Base-by-base conservation (phyloP, 1,284 basidiomycete genomes). In the Mycena sp. region DNA sequence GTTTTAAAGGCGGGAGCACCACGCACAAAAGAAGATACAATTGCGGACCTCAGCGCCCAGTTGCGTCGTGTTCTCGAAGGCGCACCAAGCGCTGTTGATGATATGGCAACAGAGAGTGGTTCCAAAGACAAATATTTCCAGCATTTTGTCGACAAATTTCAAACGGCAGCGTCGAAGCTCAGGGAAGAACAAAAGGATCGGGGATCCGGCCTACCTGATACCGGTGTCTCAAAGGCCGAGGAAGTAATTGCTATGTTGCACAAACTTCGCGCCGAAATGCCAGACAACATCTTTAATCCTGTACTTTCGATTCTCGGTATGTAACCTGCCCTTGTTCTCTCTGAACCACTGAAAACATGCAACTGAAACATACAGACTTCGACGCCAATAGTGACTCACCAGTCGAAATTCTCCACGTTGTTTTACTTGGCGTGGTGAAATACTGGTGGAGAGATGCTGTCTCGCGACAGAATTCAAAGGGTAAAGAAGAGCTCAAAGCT, bases 351-450 rank as follows among this genome's bases (percentile, higher is more conserved):
- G 9, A n/a, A n/a, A n/a, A n/a, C n/a, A 35, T 9, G 38, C 32
- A 30, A 14, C n/a, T n/a, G n/a, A 17, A 32, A 12, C 12, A 9
- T n/a, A 37, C 25, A 61, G 60, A 51, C 30, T 56, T 62, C 17
- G 40, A 62, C 14, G 38, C 60, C 17, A 45, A 58, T 29, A 14
- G 32, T n/a, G 77, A 80, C 59, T 78, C 74, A 0, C 77, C 76
- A 0, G 72, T 78, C 2, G 73, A 80, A 46, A 74, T 79, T n/a
- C 61, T 80, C 0, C 78, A 80, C 64, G 71, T 76, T 2, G 69
- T 79, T 17, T 64, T 80, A 0, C 72, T 80, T 4, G 76, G 78
- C 0, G 75, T 79, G 63, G 69, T 78, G 30, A 79, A 79, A 45
- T 80, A 79, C 53, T 69, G 77, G 17, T 79, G 78, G 78, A 67